Evolutionary conservation across 345 rosid genomes (phyloP), one percentile per base, ranked within the genome.

Genomic region (Gossypium stocksii): DNA sequence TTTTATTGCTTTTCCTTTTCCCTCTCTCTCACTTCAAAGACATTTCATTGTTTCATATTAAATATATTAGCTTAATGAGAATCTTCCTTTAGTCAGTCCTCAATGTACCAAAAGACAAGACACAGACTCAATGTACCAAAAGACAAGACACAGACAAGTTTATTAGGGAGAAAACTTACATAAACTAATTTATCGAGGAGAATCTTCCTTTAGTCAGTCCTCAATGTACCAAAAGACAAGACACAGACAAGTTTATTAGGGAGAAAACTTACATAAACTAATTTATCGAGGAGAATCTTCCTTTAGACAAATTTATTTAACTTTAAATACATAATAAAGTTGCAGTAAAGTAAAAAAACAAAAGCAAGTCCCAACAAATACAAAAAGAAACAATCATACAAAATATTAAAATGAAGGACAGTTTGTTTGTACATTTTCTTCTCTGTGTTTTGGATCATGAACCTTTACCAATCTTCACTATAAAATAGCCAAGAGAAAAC

Each of bases 121-220:
- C 64, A 12, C 4, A n/a, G 77, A 9, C 76, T 79, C 77, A 69
- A 70, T 48, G 34, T 57, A 64, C 77, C 80, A 78, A 82, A 83
- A 62, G 76, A 87, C 86, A 83, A 85, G 65, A 68, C 64, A 12
- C 4, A n/a, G 77, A 9, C 76, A 86, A 78, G 79, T 77, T 82
- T 82, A 86, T 81, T 67, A 58, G 14, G 29, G 27, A 4, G 29
- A 27, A 83, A 25, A 87, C 78, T 85, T 75, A 67, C 74, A 85
- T 63, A 79, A 78, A 78, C 80, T 27, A 27, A 27, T 27, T 27
- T 27, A 27, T 27, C 0, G 29, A 27, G 4, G 29, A 1, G 4
- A 27, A 27, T 27, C 54, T 45, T 20, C 46, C 16, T 44, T 25
- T 25, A 44, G 78, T 72, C 69, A 72, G 86, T 73, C 83, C 68